Percentiles rank a stretch among this genome's conserved stretches.
phyloP scores from a whole-genome alignment of 1,284 basidiomycete genomes.

The Peniophora sp. region DNA sequence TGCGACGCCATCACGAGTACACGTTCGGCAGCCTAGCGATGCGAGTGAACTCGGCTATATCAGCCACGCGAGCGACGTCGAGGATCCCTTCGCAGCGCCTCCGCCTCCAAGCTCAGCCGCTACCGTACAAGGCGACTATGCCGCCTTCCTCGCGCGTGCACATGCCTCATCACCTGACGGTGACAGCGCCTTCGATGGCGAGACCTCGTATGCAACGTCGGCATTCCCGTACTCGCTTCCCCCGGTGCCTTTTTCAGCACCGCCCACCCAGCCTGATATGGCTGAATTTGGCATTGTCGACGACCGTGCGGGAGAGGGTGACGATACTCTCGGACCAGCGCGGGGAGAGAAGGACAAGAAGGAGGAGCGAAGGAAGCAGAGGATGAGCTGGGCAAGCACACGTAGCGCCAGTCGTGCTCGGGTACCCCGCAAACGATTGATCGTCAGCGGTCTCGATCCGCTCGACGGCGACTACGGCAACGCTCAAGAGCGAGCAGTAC shows the following conservation, averaged over 20 bases:
- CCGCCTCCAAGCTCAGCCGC: background rate
- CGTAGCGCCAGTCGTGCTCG: slow-evolving; percentile 1
- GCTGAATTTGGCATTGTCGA: background rate
- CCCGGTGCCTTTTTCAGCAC: too few relatives aligned
- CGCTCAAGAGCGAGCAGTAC: slow-evolving; percentile 7
- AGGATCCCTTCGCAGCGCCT: background rate
- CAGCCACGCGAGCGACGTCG: too few relatives aligned
- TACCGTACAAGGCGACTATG: background rate
- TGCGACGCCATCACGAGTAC: background rate
- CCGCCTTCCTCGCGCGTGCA: background rate
- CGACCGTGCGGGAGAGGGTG: slow-evolving; percentile 7
- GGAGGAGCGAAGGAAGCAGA: background rate
- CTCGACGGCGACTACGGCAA: background rate
- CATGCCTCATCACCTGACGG: background rate
- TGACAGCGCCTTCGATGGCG: background rate
- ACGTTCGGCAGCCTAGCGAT: background rate
- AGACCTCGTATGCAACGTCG: background rate
- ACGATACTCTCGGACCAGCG: slow-evolving; percentile 1
- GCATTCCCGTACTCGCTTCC: background rate
- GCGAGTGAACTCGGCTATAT: too few relatives aligned
- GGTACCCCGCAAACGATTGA: background rate
- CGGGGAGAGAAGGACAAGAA: slow-evolving; percentile 7
- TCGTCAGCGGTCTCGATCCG: slow-evolving; percentile 9
- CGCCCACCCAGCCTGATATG: too few relatives aligned
- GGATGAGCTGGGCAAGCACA: background rate